Evolutionary conservation across 306 rosid species (phyloP), one percentile per base, ranked within the genome.

Genomic region (Senna tora): DNA sequence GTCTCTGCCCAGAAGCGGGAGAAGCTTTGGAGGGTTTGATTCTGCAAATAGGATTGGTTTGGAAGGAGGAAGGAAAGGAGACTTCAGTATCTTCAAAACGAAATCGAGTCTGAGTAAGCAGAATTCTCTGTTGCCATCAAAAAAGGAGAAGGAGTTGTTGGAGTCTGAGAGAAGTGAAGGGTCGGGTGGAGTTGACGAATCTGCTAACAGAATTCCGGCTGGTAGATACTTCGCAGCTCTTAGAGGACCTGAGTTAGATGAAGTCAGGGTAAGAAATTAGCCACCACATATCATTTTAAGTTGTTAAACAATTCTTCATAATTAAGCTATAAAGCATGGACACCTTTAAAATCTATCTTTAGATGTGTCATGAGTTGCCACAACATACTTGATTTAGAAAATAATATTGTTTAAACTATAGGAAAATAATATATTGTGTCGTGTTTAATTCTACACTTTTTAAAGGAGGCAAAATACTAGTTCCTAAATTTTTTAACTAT

Each of bases 221-320:
- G 94, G 90, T 20, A 89, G 96, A 79, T 88, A 88, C 76, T 87
- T 81, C n/a, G 96, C 92, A 58, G 98, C 98, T 36, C 96, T 92
- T 46, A 88, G 82, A 75, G 98, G 98, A 36, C 94, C 98, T 51
- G 98, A 90, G 69, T 83, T 92, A n/a, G 96, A 92, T 33, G 78
- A 89, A 89, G 90, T 92, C 83, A 92, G 86, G 96, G 97, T 92
- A 17, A 79, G 20, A 43, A 4, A 41, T 25, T 25, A 15, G 28
- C 41, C 17, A 25, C 63, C 13, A 6, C 8, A 5, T 1, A 36
- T 36, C 39, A 25, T 25, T 25, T 25, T 25, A 25, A 25, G 30
- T 25, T 25, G 1, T 25, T 25, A 25, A 25, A 25, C 30, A 25
- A 25, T 25, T 25, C 30, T 25, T 25, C 30, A n/a, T n/a, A n/a